Evolutionary conservation across 1,139 yeast genomes (phyloP).

Genomic region (Cylindricascospora bacillispora): DNA sequence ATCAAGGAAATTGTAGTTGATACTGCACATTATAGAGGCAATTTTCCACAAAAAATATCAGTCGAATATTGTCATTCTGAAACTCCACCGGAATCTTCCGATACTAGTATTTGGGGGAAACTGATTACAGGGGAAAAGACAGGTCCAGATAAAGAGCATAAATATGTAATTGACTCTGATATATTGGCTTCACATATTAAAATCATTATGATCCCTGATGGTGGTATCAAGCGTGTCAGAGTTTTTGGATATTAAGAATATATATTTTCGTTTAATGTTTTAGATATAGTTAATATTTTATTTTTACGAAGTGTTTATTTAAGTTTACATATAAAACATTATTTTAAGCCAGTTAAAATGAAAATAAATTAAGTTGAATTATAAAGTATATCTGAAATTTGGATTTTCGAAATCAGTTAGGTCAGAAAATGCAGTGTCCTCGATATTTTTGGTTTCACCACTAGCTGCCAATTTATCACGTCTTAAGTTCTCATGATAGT

Average conservation of each 20-base stretch:
- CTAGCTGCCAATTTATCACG: conserved; percentile 16
- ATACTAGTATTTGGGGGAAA: conserved; percentile 42
- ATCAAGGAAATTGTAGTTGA: conserved; percentile 58
- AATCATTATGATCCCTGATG: conserved; percentile 82
- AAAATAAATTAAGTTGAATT: conserved; percentile 1
- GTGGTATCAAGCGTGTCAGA: conserved; percentile 84
- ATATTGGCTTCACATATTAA: conserved; percentile 49
- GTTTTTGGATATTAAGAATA: conserved; percentile 44
- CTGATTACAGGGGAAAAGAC: conserved; percentile 63
- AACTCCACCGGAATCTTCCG: conserved; percentile 21
- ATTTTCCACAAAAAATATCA: conserved; percentile 70
- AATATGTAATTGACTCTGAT: conserved; percentile 26
- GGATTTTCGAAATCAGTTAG: conserved; percentile 39
- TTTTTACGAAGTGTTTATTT: no score
- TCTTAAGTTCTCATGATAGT: conserved; percentile 17
- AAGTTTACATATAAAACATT: no score
- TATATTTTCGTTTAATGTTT: no score
- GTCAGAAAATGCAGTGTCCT: conserved; percentile 29
- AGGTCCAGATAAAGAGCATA: conserved; percentile 70
- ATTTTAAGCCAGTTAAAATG: no score
- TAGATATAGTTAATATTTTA: no score
- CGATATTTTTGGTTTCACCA: conserved; percentile 28
- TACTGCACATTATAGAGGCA: conserved; percentile 89
- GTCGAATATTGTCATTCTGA: conserved; percentile 42
- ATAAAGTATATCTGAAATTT: conserved; percentile 31